phyloP scores from a whole-genome alignment of 768 basidiomycete genomes.

The Psilocybe sp. region DNA sequence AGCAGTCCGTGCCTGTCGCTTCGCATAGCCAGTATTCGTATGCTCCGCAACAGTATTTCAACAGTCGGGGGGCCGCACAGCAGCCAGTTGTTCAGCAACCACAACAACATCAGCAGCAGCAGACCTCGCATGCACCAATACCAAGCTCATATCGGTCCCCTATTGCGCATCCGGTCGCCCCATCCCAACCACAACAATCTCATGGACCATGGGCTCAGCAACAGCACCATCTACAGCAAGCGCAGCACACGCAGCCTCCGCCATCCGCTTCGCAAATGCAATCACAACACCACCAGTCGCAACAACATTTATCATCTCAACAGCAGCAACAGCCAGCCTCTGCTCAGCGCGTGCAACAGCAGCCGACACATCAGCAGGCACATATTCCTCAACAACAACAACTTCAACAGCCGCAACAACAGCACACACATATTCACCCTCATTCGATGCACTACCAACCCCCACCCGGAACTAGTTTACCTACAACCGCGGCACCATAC shows the following conservation, averaged over 20 bases:
- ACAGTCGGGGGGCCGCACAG: conserved; percentile 8
- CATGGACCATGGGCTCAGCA: conserved; percentile 35
- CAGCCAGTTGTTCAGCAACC: conserved; percentile 27
- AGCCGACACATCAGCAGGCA: conserved; percentile 17
- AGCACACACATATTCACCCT: background rate
- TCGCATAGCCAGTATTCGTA: conserved; percentile 32
- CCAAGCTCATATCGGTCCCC: conserved; percentile 46
- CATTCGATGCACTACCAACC: too few species aligned
- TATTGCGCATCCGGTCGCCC: conserved; percentile 35
- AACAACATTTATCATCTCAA: conserved; percentile 17
- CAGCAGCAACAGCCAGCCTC: conserved; percentile 7
- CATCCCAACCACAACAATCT: conserved; percentile 21
- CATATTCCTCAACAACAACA: conserved; percentile 15
- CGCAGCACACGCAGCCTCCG: conserved; percentile 30
- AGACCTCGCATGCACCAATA: conserved; percentile 25
- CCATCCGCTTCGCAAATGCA: conserved; percentile 21
- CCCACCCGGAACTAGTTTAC: too few species aligned
- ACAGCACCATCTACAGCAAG: conserved; percentile 11
- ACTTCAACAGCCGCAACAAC: conserved; percentile 12
- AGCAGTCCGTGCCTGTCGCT: conserved; percentile 33
- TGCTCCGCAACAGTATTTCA: conserved; percentile 27
- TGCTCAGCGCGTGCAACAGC: conserved; percentile 8
- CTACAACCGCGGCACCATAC: too few species aligned
- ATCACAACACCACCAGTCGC: conserved; percentile 28
- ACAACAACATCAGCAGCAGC: conserved; percentile 32